phyloP scores from a whole-genome alignment of 1,284 basidiomycete species.

The Ceratobasidium sp. region DNA sequence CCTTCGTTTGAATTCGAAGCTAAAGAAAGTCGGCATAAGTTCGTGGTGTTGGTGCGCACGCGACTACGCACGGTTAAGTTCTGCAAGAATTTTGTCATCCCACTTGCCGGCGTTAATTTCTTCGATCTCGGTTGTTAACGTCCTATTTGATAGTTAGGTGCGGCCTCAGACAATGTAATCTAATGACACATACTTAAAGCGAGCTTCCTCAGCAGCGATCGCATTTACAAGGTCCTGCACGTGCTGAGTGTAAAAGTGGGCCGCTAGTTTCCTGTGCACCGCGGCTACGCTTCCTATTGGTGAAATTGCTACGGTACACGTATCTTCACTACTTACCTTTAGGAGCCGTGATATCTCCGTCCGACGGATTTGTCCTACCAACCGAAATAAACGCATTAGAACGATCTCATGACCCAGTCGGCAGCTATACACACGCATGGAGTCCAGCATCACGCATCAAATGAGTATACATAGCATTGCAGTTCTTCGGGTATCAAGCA shows the following conservation, averaged over 20 bases:
- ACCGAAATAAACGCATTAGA: conserved; percentile 62
- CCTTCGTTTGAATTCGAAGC: background rate
- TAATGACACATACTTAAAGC: conserved; percentile 68
- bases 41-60: background rate
- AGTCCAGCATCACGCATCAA: conserved; percentile 73
- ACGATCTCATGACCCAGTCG: conserved; percentile 14
- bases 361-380: conserved; percentile 53
- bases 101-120: conserved; percentile 73
- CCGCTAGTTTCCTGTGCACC: conserved; percentile 2
- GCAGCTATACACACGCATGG: conserved; percentile 61
- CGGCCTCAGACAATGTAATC: background rate
- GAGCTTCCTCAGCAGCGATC: conserved; percentile 73
- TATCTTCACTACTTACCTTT: background rate
- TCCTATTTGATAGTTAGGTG: conserved; percentile 51
- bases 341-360: conserved; percentile 23
- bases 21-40: conserved; percentile 12
- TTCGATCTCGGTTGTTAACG: conserved; percentile 71
- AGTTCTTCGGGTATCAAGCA: conserved; percentile 55
- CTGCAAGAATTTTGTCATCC: conserved; percentile 63
- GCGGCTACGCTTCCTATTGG: background rate
- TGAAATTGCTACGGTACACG: background rate
- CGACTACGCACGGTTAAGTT: conserved; percentile 48
- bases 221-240: conserved; percentile 71
- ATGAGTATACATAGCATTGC: conserved; percentile 67
- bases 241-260: conserved; percentile 66